These are phyloP conservation scores for Ophiostoma himal-ulmi DNA, from an alignment of 2,329 filamentous ascomycete genomes.

Conservation along the genomic window DNA sequence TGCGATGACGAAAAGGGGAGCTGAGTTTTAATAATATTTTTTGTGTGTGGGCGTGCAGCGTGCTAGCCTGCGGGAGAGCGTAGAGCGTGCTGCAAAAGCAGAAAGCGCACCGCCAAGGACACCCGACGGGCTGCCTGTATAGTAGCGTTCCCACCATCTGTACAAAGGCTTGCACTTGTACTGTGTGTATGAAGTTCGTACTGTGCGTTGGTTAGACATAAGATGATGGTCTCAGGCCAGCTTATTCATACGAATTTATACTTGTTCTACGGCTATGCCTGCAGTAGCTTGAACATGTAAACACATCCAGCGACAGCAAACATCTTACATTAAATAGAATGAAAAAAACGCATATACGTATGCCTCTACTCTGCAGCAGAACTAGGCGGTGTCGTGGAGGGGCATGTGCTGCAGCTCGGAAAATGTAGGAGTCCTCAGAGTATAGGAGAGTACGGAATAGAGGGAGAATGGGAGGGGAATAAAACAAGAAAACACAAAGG, in stretches of 20 bases:
- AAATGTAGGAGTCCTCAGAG: background rate
- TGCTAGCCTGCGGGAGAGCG: background rate
- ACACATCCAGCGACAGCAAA: no score
- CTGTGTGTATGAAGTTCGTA: background rate
- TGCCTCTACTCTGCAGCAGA: background rate
- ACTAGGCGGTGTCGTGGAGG: background rate
- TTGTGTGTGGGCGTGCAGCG: background rate
- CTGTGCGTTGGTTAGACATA: background rate
- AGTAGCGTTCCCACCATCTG: slow-evolving; percentile 12
- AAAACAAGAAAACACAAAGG: background rate
- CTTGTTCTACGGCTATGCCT: no score
- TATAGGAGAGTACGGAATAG: background rate
- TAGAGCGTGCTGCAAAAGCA: background rate
- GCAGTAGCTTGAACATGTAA: no score
- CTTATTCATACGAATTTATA: no score
- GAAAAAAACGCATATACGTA: background rate
- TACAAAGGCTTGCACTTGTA: background rate
- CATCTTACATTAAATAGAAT: background rate
- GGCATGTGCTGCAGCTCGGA: slow-evolving; percentile 6
- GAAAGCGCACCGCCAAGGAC: slow-evolving; percentile 11
- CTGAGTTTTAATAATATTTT: slow-evolving; percentile 13
- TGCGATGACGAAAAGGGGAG: slow-evolving; percentile 14
- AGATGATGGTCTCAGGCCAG: no score
- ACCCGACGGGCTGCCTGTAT: background rate
- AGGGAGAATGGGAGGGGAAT: background rate